A percentile compares a stretch with the other conserved stretches of the same genome.
Evolutionary conservation across 2,329 filamentous ascomycete genomes (phyloP).

Genomic region (Arachnopeziza araneosa): DNA sequence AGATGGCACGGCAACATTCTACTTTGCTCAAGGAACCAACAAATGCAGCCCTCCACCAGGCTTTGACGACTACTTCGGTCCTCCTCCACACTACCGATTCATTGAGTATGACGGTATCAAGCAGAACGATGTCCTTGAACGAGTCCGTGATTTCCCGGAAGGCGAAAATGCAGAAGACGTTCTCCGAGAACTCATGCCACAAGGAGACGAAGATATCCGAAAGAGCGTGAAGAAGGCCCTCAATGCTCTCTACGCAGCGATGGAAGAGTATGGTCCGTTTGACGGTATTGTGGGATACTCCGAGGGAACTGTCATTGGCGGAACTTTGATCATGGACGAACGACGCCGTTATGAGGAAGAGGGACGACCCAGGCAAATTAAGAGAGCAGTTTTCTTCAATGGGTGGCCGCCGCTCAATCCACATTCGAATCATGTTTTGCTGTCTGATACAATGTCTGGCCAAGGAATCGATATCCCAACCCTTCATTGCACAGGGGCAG

Average conservation of each 20-base stretch:
- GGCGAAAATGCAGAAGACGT: constrained; percentile 26
- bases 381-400: constrained; percentile 45
- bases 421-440: constrained; percentile 38
- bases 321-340: constrained; percentile 49
- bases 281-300: constrained; percentile 56
- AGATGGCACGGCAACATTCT: constrained; percentile 42
- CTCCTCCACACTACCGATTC: constrained; percentile 50
- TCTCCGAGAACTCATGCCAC: constrained; percentile 22
- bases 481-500: constrained; percentile 16
- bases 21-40: constrained; percentile 47
- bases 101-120: constrained; percentile 37
- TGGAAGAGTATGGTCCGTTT: constrained; percentile 42
- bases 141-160: constrained; percentile 26
- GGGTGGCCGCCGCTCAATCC: constrained; percentile 50
- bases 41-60: constrained; percentile 45
- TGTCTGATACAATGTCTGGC: constrained; percentile 35
- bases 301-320: constrained; percentile 52
- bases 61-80: constrained; percentile 53
- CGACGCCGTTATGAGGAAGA: constrained; percentile 32
- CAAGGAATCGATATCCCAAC: constrained; percentile 45
- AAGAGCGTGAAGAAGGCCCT: constrained; percentile 24
- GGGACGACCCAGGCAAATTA: constrained; percentile 30
- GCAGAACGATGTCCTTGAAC: constrained; percentile 31
- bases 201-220: constrained; percentile 9
- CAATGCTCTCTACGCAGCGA: constrained; percentile 36